Base-by-base conservation (phyloP, 1,139 yeast species). In the Scheffersomyces stambukii region DNA sequence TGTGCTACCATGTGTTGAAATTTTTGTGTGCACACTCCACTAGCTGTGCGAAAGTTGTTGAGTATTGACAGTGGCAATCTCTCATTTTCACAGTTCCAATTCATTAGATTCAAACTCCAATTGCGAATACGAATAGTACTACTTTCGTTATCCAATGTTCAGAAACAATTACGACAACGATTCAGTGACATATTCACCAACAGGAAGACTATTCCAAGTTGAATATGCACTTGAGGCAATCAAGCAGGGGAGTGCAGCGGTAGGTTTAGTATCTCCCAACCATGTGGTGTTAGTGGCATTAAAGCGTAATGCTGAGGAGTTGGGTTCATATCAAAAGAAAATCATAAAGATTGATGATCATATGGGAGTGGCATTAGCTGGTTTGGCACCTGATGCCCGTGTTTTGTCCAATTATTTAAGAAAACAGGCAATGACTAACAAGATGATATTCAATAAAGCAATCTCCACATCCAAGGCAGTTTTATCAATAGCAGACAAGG, bases 141-240 rank as follows among this genome's bases (percentile, higher is more conserved):
- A 8, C 19, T 8, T 5, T 18, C 10, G 20, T 11, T 6, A 12
- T 12, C 19, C 20, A 8, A 36, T 37, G 98, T 91, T 91, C 57
- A 84, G 98, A 71, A 91, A 91, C 64, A 91, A 94, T 51, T 91
- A 91, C 73, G 98, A 91, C 57, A 93, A 94, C 73, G 98, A 91
- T 57, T 81, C 96, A 23, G 95, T 91, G 38, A 91, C 98, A 15
- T 91, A 85, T 62, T 88, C 97, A 22, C 97, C 98, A 31, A 91
- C 97, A 2, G 98, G 98, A 13, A 75, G 97, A 48, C 75, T 91
- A 38, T 91, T 91, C 65, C 98, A 91, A 61, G 80, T 81, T 20
- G 99, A 91, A 56, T 91, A 91, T 50, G 98, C 98, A 3, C 67
- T 89, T 37, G 98, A 91, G 53, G 97, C 98, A 11, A 91, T 91